A percentile compares a stretch with the other conserved stretches of the same genome.
Conservation (phyloP, 108 stramenopile species). For the Cyclotella distinguenda region DNA sequence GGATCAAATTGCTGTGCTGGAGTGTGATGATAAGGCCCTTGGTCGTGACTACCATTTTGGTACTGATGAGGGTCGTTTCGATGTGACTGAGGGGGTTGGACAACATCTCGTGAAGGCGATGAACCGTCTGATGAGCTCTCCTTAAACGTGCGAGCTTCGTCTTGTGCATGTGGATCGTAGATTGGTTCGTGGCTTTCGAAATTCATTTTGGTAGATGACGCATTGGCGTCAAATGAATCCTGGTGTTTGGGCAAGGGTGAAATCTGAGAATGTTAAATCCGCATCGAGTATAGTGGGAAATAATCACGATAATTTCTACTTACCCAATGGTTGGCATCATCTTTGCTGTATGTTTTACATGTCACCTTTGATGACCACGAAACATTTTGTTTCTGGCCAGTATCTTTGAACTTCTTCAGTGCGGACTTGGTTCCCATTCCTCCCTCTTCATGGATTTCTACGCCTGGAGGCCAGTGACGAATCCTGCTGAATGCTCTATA, state of each 20-base stretch:
- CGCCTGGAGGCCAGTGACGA: conserved; percentile 46
- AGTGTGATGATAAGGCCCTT: conserved; percentile 19
- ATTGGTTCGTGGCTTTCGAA: conserved; percentile 47
- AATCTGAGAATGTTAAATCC: not conserved
- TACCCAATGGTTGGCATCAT: conserved; percentile 35
- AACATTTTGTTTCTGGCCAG: conserved; percentile 22
- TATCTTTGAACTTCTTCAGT: conserved; percentile 27
- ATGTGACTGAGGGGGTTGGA: not conserved
- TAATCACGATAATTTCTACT: not conserved
- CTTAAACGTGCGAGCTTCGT: conserved; percentile 36
- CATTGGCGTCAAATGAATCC: conserved; percentile 46
- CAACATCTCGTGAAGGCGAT: not conserved
- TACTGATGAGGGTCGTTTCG: not conserved
- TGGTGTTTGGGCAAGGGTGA: not conserved
- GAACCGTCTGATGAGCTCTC: conserved; percentile 20
- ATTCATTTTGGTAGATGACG: conserved; percentile 47
- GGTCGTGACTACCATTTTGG: conserved; percentile 5
- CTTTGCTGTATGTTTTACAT: conserved; percentile 56
- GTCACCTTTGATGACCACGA: conserved; percentile 52
- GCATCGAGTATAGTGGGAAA: not conserved
- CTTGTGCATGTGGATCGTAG: conserved; percentile 43
- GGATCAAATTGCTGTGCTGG: conserved; percentile 43
- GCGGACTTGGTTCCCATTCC: conserved; percentile 31
- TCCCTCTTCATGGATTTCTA: conserved; percentile 16
- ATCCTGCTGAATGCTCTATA: conserved; percentile 43